phyloP scores from a whole-genome alignment of 768 basidiomycete species.

The Leccinum pellstonianum region DNA sequence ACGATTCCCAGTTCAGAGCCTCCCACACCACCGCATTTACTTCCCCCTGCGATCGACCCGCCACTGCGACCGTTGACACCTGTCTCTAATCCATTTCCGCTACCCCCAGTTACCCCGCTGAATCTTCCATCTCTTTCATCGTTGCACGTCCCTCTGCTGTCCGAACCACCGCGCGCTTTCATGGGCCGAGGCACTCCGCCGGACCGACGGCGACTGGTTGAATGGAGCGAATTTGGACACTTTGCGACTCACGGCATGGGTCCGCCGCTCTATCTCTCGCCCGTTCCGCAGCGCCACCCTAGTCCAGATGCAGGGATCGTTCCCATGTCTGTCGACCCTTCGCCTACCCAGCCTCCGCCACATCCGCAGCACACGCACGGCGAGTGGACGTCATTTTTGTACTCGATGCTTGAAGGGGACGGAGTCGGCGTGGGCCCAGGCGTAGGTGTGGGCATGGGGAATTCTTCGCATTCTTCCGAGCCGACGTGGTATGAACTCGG shows the following conservation, averaged over 20 bases:
- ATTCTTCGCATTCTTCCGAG: conserved; percentile 9
- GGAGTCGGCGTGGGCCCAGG: conserved; percentile 15
- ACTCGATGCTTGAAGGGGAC: conserved; percentile 35
- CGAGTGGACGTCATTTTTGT: conserved; percentile 35
- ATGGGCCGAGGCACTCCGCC: conserved; percentile 36
- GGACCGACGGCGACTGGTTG: conserved; percentile 28
- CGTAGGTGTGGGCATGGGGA: conserved; percentile 6
- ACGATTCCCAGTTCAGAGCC: background rate
- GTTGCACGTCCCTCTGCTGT: conserved; percentile 31
- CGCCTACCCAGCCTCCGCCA: background rate
- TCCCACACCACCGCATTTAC: background rate
- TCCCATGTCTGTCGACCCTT: conserved; percentile 24
- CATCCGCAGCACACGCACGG: conserved; percentile 17
- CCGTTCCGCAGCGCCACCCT: conserved; percentile 21
- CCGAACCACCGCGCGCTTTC: conserved; percentile 34
- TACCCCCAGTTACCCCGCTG: conserved; percentile 9
- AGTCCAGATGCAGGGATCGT: conserved; percentile 17
- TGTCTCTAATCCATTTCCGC: conserved; percentile 1
- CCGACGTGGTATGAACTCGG: conserved; percentile 33
- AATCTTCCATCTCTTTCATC: conserved; percentile 29
- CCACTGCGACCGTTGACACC: conserved; percentile 9
- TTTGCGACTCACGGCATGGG: conserved; percentile 22
- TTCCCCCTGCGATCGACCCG: background rate
- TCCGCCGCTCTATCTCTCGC: conserved; percentile 26
- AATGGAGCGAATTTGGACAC: conserved; percentile 29